Percentiles rank a stretch among this genome's conserved stretches.
Conservation (phyloP, 2,329 filamentous ascomycete species). For the Pyricularia sp. region DNA sequence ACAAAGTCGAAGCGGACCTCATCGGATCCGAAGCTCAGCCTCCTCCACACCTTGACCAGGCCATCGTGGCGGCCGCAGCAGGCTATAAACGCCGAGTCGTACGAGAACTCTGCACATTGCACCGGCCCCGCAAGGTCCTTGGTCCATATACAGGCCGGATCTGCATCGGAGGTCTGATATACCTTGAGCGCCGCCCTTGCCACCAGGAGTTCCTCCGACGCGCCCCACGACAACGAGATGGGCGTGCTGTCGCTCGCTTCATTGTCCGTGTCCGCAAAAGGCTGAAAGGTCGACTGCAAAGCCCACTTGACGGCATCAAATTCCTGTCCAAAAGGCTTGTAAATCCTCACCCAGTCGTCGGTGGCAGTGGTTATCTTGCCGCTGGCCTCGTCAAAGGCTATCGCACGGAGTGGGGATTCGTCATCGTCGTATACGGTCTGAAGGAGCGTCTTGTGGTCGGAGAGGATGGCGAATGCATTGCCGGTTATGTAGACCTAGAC, state of each 20-base stretch:
- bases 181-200: constrained; percentile 63
- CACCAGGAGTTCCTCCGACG: constrained; percentile 73
- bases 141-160: constrained; percentile 59
- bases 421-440: constrained; percentile 90
- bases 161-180: constrained; percentile 40
- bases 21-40: constrained; percentile 72
- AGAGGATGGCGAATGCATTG: constrained; percentile 75
- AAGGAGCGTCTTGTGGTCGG: constrained; percentile 62
- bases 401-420: constrained; percentile 55
- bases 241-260: constrained; percentile 27
- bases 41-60: constrained; percentile 86
- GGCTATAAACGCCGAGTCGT: constrained; percentile 80
- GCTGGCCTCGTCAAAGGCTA: constrained; percentile 70
- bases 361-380: constrained; percentile 80
- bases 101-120: constrained; percentile 70
- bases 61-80: constrained; percentile 70
- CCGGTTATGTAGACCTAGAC: constrained; percentile 79
- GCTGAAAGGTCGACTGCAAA: constrained; percentile 50
- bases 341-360: constrained; percentile 58
- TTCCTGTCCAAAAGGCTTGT: constrained; percentile 62
- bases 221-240: constrained; percentile 70
- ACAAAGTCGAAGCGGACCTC: constrained; percentile 83
- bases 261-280: constrained; percentile 28
- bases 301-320: constrained; percentile 54
- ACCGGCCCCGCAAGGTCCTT: constrained; percentile 63